Evolutionary conservation across 805 yeast genomes (phyloP).

Genomic region (Saturnispora sanitii): DNA sequence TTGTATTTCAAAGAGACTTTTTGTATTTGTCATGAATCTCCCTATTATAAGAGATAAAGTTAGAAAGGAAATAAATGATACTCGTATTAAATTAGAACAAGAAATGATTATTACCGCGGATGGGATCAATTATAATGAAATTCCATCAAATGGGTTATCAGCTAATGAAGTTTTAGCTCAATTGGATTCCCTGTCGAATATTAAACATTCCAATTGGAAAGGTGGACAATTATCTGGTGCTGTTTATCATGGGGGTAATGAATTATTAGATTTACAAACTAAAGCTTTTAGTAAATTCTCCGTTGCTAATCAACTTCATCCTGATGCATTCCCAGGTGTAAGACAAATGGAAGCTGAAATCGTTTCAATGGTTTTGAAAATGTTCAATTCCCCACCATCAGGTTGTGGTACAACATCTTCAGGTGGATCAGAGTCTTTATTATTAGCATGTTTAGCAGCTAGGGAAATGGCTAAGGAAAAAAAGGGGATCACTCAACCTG

Average conservation of each 20-base stretch:
- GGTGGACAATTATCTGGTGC: conserved; percentile 88
- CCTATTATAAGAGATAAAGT: conserved; percentile 43
- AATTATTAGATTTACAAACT: conserved; percentile 63
- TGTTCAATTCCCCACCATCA: conserved; percentile 70
- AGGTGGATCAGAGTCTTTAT: conserved; percentile 92
- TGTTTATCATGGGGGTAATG: conserved; percentile 91
- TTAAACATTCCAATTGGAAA: conserved; percentile 69
- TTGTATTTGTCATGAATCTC: conserved; percentile 13
- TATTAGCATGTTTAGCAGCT: conserved; percentile 82
- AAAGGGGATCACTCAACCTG: conserved; percentile 61
- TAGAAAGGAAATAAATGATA: conserved; percentile 45
- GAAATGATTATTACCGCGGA: conserved; percentile 48
- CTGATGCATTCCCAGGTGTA: conserved; percentile 94
- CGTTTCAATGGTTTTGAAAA: conserved; percentile 75
- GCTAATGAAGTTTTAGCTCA: conserved; percentile 37
- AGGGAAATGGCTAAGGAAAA: conserved; percentile 57
- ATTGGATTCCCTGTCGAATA: conserved; percentile 36
- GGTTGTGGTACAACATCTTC: conserved; percentile 79
- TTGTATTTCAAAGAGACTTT: conserved; percentile 8
- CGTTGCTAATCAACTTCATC: conserved; percentile 91
- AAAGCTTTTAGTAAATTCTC: conserved; percentile 66
- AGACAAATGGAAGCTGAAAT: conserved; percentile 95
- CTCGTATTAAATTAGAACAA: conserved; percentile 40
- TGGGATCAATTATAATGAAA: conserved; percentile 30
- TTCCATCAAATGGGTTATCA: conserved; percentile 56